Percentiles rank a stretch among this genome's conserved stretches.
phyloP scores from a whole-genome alignment of 352 stramenopile genomes.

The Globisporangium perplexum region DNA sequence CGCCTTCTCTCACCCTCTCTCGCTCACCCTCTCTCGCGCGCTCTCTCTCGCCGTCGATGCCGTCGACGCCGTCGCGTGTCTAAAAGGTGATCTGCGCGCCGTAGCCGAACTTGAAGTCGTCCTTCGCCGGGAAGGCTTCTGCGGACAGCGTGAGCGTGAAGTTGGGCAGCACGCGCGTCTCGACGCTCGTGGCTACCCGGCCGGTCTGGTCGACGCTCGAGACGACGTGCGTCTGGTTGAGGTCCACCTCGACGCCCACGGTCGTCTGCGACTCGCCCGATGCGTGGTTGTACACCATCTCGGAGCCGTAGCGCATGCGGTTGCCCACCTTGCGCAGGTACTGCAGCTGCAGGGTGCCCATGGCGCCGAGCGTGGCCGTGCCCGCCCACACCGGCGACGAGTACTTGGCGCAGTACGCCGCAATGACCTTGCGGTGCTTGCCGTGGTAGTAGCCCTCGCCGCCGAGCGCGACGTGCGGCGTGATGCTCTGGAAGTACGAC shows the following conservation, averaged over 20 bases:
- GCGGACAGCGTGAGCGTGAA: constrained; percentile 82
- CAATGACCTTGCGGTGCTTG: constrained; percentile 83
- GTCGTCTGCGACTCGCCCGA: constrained; percentile 80
- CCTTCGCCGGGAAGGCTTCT: constrained; percentile 80
- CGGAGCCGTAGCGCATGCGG: constrained; percentile 76
- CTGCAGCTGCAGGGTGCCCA: constrained; percentile 80
- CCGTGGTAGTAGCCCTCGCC: constrained; percentile 88
- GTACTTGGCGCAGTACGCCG: constrained; percentile 83
- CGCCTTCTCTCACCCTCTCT: not conserved
- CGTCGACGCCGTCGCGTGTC: constrained; percentile 12
- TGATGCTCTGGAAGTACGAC: constrained; percentile 87
- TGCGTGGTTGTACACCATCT: constrained; percentile 84
- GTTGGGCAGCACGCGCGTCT: constrained; percentile 82
- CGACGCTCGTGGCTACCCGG: constrained; percentile 77
- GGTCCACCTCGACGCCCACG: constrained; percentile 76
- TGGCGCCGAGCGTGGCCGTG: constrained; percentile 68
- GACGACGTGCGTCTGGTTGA: constrained; percentile 81
- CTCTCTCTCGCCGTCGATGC: constrained; percentile 3
- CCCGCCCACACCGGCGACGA: constrained; percentile 59
- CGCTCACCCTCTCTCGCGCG: not conserved
- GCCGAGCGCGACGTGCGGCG: constrained; percentile 65
- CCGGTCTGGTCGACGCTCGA: constrained; percentile 80
- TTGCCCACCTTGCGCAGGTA: constrained; percentile 84
- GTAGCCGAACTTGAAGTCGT: constrained; percentile 91
- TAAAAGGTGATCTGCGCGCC: constrained; percentile 87